Evolutionary conservation across 1,284 basidiomycete genomes (phyloP), one percentile per base, ranked within the genome.

Genomic region (Mycena citricolor): DNA sequence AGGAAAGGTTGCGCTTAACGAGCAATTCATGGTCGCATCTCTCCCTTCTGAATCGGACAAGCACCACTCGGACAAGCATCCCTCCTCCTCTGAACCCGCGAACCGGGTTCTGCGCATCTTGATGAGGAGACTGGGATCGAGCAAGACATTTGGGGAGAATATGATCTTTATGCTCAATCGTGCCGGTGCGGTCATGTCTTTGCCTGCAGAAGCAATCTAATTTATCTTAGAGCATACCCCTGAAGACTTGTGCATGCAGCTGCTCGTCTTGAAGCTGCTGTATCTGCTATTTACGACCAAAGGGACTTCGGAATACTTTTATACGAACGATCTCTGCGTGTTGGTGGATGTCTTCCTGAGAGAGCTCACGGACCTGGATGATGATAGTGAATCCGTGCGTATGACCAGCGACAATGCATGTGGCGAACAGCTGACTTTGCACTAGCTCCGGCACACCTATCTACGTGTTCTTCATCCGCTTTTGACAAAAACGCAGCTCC

Each of bases 121-220:
- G 21, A 88, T 90, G 74, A 74, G 86, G 19, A 81, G 94, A 12
- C 65, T 93, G 25, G 84, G 89, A 7, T 82, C 81, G 10, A 90
- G 84, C 65, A 93, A 92, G 69, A 97, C 95, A 0, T 97, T 99
- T 64, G 94, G 94, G 12, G 94, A 95, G 68, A 99, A 98, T 60
- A 81, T 99, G 73, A 97, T 99, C 52, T 99, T 97, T 64, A 99
- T 99, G 87, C 73, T 99, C 31, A 99, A 99, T 60, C 83, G 95
- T 47, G 90, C 94, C 33, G 76, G 91, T 92, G 59, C 59, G 87
- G 77, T 2, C 12, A n/a, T 19, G 5, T 8, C 26, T 26, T 16
- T 16, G 16, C 11, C n/a, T 40, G 11, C 16, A n/a, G n/a, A n/a
- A n/a, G n/a, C n/a, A n/a, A n/a, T n/a, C n/a, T n/a, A n/a, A n/a